A percentile compares a stretch with the other conserved stretches of the same genome.
phyloP scores from a whole-genome alignment of 352 stramenopile species.

The Phytophthora pluvialis region DNA sequence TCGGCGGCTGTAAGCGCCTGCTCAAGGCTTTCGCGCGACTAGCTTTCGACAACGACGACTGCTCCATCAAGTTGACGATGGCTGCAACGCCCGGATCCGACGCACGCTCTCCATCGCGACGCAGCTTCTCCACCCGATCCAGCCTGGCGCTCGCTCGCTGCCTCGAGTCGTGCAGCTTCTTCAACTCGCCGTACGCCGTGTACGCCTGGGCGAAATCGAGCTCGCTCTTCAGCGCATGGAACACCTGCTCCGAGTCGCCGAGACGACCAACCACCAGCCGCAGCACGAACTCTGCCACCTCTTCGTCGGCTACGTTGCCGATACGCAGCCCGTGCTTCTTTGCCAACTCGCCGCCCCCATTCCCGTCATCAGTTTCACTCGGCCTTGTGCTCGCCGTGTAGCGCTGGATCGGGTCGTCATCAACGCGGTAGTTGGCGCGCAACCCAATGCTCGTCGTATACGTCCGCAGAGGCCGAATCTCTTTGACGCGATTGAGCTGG shows the following conservation, averaged over 20 bases:
- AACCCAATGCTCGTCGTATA: slow-evolving; percentile 48
- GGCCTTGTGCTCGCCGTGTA: slow-evolving; percentile 62
- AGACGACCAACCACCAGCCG: slow-evolving; percentile 42
- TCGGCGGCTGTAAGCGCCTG: slow-evolving; percentile 46
- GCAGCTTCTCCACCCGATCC: slow-evolving; percentile 16
- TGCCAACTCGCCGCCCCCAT: slow-evolving; percentile 18
- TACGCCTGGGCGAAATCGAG: slow-evolving; percentile 44
- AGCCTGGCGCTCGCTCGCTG: slow-evolving; percentile 15
- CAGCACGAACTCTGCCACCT: slow-evolving; percentile 51
- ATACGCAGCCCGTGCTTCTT: slow-evolving; percentile 29
- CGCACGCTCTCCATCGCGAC: not conserved
- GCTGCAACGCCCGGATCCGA: slow-evolving; percentile 18
- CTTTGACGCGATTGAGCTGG: slow-evolving; percentile 23
- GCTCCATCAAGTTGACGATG: slow-evolving; percentile 31
- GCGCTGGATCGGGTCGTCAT: slow-evolving; percentile 69
- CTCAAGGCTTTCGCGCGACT: slow-evolving; percentile 18
- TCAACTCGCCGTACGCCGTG: slow-evolving; percentile 47
- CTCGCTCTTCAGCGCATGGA: slow-evolving; percentile 42
- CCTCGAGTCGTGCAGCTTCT: slow-evolving; percentile 35
- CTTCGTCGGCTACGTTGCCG: slow-evolving; percentile 38
- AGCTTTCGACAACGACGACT: slow-evolving; percentile 17
- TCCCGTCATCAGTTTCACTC: slow-evolving; percentile 38
- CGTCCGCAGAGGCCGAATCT: slow-evolving; percentile 19
- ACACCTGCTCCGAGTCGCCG: too few species aligned
- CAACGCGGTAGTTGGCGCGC: slow-evolving; percentile 40